Base-by-base conservation (phyloP, 1,139 yeast genomes). In the Wickerhamomyces sp. region DNA sequence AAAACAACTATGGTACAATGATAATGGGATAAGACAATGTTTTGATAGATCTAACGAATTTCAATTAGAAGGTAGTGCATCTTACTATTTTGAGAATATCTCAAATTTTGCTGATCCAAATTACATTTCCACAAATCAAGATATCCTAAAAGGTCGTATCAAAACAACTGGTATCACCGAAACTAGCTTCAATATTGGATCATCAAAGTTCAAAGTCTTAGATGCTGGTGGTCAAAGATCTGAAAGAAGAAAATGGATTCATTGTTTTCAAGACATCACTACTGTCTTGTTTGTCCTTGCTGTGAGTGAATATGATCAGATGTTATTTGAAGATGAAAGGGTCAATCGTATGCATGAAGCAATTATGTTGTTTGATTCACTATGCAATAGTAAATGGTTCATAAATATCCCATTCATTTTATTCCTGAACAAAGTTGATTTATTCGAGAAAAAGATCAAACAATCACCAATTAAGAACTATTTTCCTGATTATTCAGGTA, bases 161-260 rank as follows among this genome's bases (percentile, higher is more conserved):
- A 93, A 91, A 67, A 93, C 99, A 9, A 90, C 97, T 0, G 99
- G 99, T 0, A 89, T 93, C 41, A 86, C 95, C 1, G 96, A 93
- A 61, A 87, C 95, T 7, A 76, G 75, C 46, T 91, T 94, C 65
- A 73, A 74, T 48, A 80, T 91, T 49, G 75, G 85, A 54, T 71
- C 83, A 10, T 73, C 79, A 46, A 81, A 75, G 50, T 82, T 91
- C 60, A 81, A 80, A 57, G 88, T 94, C 41, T 71, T 90, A 46
- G 99, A 93, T 69, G 98, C 96, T 7, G 99, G 99, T 42, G 99
- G 99, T 2, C 99, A 93, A 67, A 73, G 99, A 48, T 81, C 91
- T 37, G 99, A 93, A 66, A 76, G 99, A 47, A 81, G 84, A 55
- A 93, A 93, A 63, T 93, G 99, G 99, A 87, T 93, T 50, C 96